Percentiles rank a stretch among this genome's conserved stretches.
Conservation (phyloP, 2,329 filamentous ascomycete species). For the Pyrenophora seminiperda region DNA sequence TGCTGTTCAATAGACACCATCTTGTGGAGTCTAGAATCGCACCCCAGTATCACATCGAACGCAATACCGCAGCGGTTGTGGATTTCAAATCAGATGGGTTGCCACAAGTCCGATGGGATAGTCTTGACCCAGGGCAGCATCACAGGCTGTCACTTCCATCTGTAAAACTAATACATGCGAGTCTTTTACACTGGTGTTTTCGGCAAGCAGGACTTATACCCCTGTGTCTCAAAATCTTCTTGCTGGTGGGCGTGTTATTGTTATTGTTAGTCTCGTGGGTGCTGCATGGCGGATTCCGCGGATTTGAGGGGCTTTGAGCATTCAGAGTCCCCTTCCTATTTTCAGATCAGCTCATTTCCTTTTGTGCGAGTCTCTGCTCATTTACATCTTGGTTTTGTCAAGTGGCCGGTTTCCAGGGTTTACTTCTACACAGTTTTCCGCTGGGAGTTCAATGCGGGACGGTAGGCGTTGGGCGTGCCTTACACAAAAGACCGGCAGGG, state of each 20-base stretch:
- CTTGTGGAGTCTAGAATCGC: background rate
- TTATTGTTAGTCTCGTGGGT: constrained; percentile 28
- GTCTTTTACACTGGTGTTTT: constrained; percentile 46
- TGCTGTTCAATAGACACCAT: constrained; percentile 47
- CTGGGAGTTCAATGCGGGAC: constrained; percentile 22
- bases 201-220: constrained; percentile 47
- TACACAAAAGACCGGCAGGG: constrained; percentile 37
- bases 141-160: constrained; percentile 13
- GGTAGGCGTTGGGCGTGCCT: constrained; percentile 43
- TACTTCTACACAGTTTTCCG: constrained; percentile 16
- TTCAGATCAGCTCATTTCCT: constrained; percentile 26
- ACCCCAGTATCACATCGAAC: constrained; percentile 3
- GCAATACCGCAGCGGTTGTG: constrained; percentile 6
- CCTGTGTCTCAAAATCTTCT: constrained; percentile 46
- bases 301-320: constrained; percentile 27
- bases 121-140: background rate
- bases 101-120: background rate
- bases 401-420: constrained; percentile 14
- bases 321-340: constrained; percentile 31
- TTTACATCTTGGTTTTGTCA: constrained; percentile 26
- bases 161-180: constrained; percentile 43
- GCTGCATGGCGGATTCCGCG: constrained; percentile 36
- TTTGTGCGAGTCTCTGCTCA: constrained; percentile 35
- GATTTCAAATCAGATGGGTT: background rate
- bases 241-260: constrained; percentile 38